These are phyloP conservation scores for Epichloe gansuensis DNA, from an alignment of 2,329 filamentous ascomycete species.

Conservation along the genomic window DNA sequence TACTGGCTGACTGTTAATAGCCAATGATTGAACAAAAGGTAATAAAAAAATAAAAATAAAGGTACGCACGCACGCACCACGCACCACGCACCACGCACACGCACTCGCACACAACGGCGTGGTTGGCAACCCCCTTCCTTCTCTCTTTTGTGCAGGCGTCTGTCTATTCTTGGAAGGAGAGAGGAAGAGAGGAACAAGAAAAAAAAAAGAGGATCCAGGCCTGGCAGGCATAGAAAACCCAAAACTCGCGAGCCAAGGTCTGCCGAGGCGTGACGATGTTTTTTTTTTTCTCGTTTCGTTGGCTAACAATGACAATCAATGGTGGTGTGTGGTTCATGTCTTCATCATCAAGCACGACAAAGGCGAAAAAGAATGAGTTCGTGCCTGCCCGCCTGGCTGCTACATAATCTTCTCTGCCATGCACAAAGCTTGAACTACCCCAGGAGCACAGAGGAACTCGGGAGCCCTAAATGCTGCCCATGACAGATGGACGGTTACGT, in stretches of 20 bases:
- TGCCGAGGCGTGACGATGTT: neutral
- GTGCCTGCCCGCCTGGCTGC: neutral
- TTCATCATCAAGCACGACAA: neutral
- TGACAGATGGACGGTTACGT: slow-evolving; percentile 12
- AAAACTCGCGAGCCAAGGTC: neutral
- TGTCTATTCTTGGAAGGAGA: slow-evolving; percentile 8
- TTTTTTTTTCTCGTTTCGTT: neutral
- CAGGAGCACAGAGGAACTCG: slow-evolving; percentile 11
- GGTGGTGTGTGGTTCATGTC: neutral
- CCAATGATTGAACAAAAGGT: neutral
- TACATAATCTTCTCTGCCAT: neutral
- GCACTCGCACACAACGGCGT: neutral
- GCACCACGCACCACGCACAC: too few relatives aligned
- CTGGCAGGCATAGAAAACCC: neutral
- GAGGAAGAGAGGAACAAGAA: slow-evolving; percentile 29
- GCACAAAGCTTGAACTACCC: slow-evolving; percentile 1
- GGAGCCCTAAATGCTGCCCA: slow-evolving; percentile 12
- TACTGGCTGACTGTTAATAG: neutral
- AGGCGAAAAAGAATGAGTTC: neutral
- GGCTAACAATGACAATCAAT: neutral
- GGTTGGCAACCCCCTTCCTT: neutral
- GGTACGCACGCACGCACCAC: too few relatives aligned
- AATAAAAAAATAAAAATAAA: too few relatives aligned
- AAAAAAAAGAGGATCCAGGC: neutral
- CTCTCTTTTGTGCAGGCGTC: slow-evolving; percentile 27